These are phyloP conservation scores for Saitozyma sp. DNA, from an alignment of 768 basidiomycete genomes.

Conservation along the genomic window DNA sequence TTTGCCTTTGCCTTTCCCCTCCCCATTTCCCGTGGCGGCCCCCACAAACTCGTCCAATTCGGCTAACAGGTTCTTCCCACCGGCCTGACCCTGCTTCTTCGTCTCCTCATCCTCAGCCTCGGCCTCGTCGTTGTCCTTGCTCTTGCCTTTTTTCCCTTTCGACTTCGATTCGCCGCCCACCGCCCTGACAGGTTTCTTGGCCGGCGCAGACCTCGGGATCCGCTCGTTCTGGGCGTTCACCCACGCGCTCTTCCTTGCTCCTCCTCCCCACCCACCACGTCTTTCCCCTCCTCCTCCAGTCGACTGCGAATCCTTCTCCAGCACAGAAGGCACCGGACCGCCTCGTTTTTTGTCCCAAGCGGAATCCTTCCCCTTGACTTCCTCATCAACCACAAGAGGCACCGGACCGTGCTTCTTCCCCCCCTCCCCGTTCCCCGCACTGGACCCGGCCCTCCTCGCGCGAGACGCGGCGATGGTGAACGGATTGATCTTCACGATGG, in stretches of 20 bases:
- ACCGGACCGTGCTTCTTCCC: too few relatives aligned
- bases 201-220: conserved; percentile 3
- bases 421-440: too few relatives aligned
- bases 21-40: background rate
- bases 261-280: conserved; percentile 2
- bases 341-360: background rate
- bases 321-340: background rate
- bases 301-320: background rate
- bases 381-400: too few relatives aligned
- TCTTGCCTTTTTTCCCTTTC: conserved; percentile 10
- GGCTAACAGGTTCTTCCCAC: background rate
- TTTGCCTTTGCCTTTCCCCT: conserved; percentile 9
- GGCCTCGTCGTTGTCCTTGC: conserved; percentile 3
- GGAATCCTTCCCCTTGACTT: too few relatives aligned
- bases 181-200: conserved; percentile 1
- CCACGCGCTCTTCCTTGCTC: conserved; percentile 9
- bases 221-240: conserved; percentile 6
- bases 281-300: background rate
- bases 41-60: background rate
- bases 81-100: background rate
- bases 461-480: background rate
- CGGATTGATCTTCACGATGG: conserved; percentile 4
- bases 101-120: conserved; percentile 5
- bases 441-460: too few relatives aligned
- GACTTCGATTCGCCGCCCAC: background rate